phyloP scores from a whole-genome alignment of 73 alveolate genomes.

The Halteria grandinella region DNA sequence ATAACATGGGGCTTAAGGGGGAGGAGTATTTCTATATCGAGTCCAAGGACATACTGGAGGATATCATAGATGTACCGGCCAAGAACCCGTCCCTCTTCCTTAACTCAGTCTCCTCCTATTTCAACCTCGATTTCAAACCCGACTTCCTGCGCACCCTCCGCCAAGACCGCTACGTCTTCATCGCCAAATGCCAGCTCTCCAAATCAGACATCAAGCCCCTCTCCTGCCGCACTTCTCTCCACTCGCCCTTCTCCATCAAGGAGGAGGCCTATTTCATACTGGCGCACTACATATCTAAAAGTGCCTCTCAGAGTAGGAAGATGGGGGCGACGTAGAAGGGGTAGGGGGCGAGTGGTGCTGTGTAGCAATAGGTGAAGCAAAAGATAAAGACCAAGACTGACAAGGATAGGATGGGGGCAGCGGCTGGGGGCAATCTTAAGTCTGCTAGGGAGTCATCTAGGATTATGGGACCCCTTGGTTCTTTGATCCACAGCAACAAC shows the following conservation, averaged over 20 bases:
- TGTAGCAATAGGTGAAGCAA: too few relatives aligned
- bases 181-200: constrained; percentile 14
- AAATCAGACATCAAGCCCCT: constrained; percentile 8
- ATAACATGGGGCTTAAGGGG: constrained; percentile 15
- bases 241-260: constrained; percentile 4
- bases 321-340: constrained; percentile 13
- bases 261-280: constrained; percentile 52
- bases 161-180: constrained; percentile 42
- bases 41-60: constrained; percentile 48
- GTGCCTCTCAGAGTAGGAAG: too few relatives aligned
- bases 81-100: constrained; percentile 58
- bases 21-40: constrained; percentile 38
- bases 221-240: not conserved
- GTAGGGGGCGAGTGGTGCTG: too few relatives aligned
- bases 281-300: constrained; percentile 31
- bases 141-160: constrained; percentile 33
- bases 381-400: constrained; percentile 43
- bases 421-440: too few relatives aligned
- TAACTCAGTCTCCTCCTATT: constrained; percentile 55
- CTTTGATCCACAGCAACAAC: too few relatives aligned
- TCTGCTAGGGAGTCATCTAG: too few relatives aligned
- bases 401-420: constrained; percentile 30
- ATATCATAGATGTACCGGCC: constrained; percentile 36
- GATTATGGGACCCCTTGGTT: too few relatives aligned
- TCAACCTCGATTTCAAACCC: constrained; percentile 32